phyloP scores from a whole-genome alignment of 1,139 yeast species.

The Sugiyamaella grinbergsii region DNA sequence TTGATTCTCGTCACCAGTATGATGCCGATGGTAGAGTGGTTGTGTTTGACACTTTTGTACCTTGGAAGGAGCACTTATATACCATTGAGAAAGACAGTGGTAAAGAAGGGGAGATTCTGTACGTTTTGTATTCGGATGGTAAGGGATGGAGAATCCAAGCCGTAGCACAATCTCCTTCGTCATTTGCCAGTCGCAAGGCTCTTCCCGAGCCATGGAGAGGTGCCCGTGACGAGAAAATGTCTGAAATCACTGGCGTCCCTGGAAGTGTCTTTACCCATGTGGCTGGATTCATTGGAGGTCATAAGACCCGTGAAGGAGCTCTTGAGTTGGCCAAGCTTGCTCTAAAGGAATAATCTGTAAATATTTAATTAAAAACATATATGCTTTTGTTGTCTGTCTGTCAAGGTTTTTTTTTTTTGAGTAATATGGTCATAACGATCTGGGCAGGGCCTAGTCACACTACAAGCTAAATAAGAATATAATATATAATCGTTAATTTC shows the following conservation, averaged over 20 bases:
- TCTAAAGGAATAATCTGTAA: constrained; percentile 10
- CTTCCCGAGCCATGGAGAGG: constrained; percentile 95
- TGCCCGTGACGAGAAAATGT: constrained; percentile 79
- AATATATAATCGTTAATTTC: constrained; percentile 6
- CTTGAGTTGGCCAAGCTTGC: constrained; percentile 62
- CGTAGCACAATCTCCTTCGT: constrained; percentile 70
- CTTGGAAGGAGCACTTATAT: constrained; percentile 94
- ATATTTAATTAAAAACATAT: constrained; percentile 1
- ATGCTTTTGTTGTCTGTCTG: too few relatives aligned
- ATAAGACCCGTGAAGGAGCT: constrained; percentile 76
- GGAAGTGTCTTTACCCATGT: constrained; percentile 94
- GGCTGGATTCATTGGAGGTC: constrained; percentile 97
- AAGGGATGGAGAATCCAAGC: constrained; percentile 88
- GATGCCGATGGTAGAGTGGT: constrained; percentile 67
- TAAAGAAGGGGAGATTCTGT: constrained; percentile 58
- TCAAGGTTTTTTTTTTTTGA: too few relatives aligned
- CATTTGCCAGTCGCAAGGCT: constrained; percentile 83
- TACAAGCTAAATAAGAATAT: not conserved
- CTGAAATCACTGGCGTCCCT: constrained; percentile 69
- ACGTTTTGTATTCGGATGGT: constrained; percentile 78
- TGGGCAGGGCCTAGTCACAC: not conserved
- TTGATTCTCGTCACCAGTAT: constrained; percentile 45
- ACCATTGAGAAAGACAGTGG: constrained; percentile 65
- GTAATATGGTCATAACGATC: not conserved
- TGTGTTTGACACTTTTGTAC: constrained; percentile 71